A percentile compares a stretch with the other conserved stretches of the same genome.
Evolutionary conservation across 148 eudicot species (phyloP).

Genomic region (Amaranthus palmeri): DNA sequence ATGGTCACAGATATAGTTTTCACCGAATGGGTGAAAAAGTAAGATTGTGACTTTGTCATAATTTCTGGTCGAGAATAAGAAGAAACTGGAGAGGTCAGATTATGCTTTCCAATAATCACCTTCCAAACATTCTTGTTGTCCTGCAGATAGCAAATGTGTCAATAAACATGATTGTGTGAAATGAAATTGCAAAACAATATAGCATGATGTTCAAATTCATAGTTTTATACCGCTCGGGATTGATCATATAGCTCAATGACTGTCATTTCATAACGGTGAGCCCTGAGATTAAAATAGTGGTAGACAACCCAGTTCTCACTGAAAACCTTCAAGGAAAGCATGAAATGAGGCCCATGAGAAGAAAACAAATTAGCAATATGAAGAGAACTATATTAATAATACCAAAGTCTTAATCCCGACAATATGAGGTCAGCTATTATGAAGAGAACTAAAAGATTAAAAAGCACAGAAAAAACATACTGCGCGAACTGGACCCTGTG

Average conservation of each 20-base stretch:
- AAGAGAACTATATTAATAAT: background rate
- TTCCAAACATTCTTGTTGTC: conserved; percentile 88
- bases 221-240: conserved; percentile 76
- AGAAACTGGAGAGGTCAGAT: conserved; percentile 85
- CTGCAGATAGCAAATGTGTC: conserved; percentile 35
- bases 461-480: conserved; percentile 46
- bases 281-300: conserved; percentile 94
- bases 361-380: background rate
- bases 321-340: conserved; percentile 56
- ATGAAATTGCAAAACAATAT: background rate
- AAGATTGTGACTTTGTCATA: conserved; percentile 77
- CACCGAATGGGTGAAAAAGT: conserved; percentile 88
- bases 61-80: conserved; percentile 97
- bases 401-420: too few relatives aligned
- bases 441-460: background rate
- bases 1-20: conserved; percentile 74
- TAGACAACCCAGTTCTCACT: conserved; percentile 99
- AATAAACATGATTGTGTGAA: conserved; percentile 11
- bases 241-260: conserved; percentile 97
- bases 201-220: conserved; percentile 2
- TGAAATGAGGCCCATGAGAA: conserved; percentile 3
- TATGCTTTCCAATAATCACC: conserved; percentile 91
- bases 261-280: conserved; percentile 97
- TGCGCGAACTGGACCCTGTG: conserved; percentile 93
- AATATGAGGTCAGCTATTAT: too few relatives aligned